Base-by-base conservation (phyloP, 2,329 filamentous ascomycete genomes). In the Gnomoniopsis sp. region DNA sequence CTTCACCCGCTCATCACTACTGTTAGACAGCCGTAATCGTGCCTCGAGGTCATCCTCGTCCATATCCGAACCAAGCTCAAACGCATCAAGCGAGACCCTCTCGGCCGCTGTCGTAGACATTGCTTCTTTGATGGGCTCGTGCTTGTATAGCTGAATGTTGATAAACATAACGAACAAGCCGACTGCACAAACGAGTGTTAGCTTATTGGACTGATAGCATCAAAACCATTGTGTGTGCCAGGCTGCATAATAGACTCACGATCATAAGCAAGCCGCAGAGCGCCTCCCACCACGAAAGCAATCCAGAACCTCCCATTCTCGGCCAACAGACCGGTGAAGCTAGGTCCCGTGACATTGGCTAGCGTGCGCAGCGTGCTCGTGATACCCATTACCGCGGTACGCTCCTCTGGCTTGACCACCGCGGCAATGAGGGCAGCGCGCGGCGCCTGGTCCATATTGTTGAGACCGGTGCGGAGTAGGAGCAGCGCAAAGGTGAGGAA, bases 331-430 rank as follows among this genome's bases (percentile, higher is more conserved):
- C 84, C 84, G 0, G 84, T 87, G 1, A 86, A 66, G 1, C 73
- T 80, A 0, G 84, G 84, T 0, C 84, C 78, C 0, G 75, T 68
- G 58, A 76, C 84, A 61, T 83, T 78, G 0, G 85, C 83, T 12
- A 88, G 65, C 0, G 85, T 88, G 7, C 85, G 75, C 30, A 88
- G 60, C 66, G 84, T 84, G 49, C 75, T 77, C 0, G 85, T 88
- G 64, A 89, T 86, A 14, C 87, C 87, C 84, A 89, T 86, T n/a
- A 87, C 85, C 0, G 85, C 86, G 0, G 87, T 89, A 1, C 86
- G 75, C 70, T 89, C 87, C 55, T 84, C 80, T 0, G 85, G 81
- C 62, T 78, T 81, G 2, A 89, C 86, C 0, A 88, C 84, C 0
- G 85, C 85, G 1, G 86, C 85, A 52, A 89, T 87, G 58, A 89